Evolutionary conservation across 768 basidiomycete species (phyloP).

Genomic region (Mycena venus): DNA sequence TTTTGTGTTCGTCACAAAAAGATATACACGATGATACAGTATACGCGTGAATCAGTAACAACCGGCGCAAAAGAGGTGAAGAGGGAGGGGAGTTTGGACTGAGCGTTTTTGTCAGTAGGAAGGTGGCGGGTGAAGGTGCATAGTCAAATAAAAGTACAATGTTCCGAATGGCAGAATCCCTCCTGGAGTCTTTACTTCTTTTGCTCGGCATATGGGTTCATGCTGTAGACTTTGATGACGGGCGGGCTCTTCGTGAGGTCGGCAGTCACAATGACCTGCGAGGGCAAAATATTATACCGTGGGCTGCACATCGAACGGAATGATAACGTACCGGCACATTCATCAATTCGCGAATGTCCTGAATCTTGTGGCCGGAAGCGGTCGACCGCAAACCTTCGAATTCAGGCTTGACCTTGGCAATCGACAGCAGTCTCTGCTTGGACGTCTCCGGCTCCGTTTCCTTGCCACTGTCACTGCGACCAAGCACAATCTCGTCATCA

Average conservation of each 20-base stretch:
- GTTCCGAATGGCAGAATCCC: conserved; percentile 28
- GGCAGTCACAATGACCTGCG: conserved; percentile 92
- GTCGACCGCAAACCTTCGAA: conserved; percentile 89
- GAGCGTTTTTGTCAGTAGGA: conserved; percentile 34
- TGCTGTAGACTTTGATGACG: conserved; percentile 97
- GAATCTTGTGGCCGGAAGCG: conserved; percentile 89
- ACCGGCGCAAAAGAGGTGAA: conserved; percentile 17
- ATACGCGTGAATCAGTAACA: conserved; percentile 34
- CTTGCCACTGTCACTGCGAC: conserved; percentile 60
- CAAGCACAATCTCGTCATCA: conserved; percentile 87
- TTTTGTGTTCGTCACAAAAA: conserved; percentile 30
- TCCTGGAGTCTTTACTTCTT: conserved; percentile 54
- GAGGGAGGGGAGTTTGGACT: conserved; percentile 28
- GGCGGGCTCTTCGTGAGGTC: conserved; percentile 97
- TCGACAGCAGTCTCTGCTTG: conserved; percentile 83
- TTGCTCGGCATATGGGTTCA: conserved; percentile 87
- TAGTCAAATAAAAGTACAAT: conserved; percentile 49
- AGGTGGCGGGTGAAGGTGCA: conserved; percentile 37
- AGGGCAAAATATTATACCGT: conserved; percentile 9
- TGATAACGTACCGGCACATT: conserved; percentile 82
- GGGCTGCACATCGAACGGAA: not conserved
- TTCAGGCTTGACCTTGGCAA: conserved; percentile 78
- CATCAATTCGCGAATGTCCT: conserved; percentile 95
- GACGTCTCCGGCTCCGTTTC: conserved; percentile 68
- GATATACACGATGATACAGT: conserved; percentile 38